These are phyloP conservation scores for Cicer judaicum DNA, from an alignment of 306 rosid genomes.

Conservation along the genomic window DNA sequence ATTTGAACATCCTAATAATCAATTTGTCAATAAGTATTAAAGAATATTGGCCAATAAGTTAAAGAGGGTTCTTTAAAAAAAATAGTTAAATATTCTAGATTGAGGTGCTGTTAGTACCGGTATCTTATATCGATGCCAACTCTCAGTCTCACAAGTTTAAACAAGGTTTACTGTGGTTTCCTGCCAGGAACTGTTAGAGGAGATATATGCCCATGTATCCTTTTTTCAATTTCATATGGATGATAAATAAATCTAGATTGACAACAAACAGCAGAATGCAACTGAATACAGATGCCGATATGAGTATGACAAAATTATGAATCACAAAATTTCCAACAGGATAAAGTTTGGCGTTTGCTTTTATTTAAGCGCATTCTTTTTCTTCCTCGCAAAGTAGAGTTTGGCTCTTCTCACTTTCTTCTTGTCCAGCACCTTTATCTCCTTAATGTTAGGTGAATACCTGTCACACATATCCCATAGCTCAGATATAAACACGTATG, in stretches of 20 bases:
- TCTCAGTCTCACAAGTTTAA: slow-evolving; percentile 57
- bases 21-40: too few relatives aligned
- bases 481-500: slow-evolving; percentile 11
- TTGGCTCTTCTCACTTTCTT: slow-evolving; percentile 95
- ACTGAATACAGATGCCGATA: slow-evolving; percentile 42
- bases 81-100: too few relatives aligned
- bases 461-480: slow-evolving; percentile 53
- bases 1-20: too few relatives aligned
- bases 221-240: too few relatives aligned
- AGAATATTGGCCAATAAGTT: too few relatives aligned
- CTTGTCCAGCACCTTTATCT: slow-evolving; percentile 93
- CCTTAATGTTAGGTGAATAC: slow-evolving; percentile 99
- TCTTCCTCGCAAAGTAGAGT: slow-evolving; percentile 91
- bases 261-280: slow-evolving; percentile 17
- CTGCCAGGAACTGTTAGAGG: slow-evolving; percentile 57
- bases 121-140: not conserved
- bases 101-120: too few relatives aligned
- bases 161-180: too few relatives aligned
- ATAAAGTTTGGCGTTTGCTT: slow-evolving; percentile 36
- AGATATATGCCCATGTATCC: too few relatives aligned
- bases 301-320: slow-evolving; percentile 31
- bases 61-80: too few relatives aligned
- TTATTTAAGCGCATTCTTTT: slow-evolving; percentile 82
- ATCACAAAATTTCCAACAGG: slow-evolving; percentile 38
- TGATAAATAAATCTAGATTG: not conserved